Percentiles rank a stretch among this genome's conserved stretches.
phyloP scores from a whole-genome alignment of 2,329 filamentous ascomycete species.

The Hypomyces rosellus region DNA sequence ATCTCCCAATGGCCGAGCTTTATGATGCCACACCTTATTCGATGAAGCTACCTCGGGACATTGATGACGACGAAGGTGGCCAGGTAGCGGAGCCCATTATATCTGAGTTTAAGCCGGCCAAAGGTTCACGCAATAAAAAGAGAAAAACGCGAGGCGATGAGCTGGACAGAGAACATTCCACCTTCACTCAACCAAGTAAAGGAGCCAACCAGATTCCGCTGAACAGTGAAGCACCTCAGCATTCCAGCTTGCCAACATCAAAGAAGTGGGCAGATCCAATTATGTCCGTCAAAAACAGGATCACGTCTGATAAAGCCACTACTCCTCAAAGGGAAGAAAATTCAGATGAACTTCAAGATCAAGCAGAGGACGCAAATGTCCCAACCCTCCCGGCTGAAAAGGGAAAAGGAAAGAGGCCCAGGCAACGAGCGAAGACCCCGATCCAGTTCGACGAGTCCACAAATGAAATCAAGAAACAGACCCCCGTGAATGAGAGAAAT shows the following conservation, averaged over 20 bases:
- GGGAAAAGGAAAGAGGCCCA: constrained; percentile 18
- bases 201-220: too few species aligned
- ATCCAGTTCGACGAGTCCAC: constrained; percentile 27
- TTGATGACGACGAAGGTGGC: background rate
- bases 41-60: background rate
- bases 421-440: constrained; percentile 28
- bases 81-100: background rate
- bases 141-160: background rate
- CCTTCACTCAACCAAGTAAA: too few species aligned
- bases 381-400: background rate
- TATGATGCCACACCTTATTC: constrained; percentile 19
- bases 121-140: background rate
- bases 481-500: constrained; percentile 1
- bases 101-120: background rate
- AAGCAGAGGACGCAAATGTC: too few species aligned
- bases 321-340: background rate
- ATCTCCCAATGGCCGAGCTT: constrained; percentile 22
- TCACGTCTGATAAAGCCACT: background rate
- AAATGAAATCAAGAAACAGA: constrained; percentile 18
- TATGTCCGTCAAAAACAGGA: background rate
- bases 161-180: too few species aligned
- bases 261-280: background rate
- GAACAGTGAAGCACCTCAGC: background rate
- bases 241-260: background rate
- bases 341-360: background rate